phyloP scores from a whole-genome alignment of 805 yeast species.

The Candida xiaguanensis region DNA sequence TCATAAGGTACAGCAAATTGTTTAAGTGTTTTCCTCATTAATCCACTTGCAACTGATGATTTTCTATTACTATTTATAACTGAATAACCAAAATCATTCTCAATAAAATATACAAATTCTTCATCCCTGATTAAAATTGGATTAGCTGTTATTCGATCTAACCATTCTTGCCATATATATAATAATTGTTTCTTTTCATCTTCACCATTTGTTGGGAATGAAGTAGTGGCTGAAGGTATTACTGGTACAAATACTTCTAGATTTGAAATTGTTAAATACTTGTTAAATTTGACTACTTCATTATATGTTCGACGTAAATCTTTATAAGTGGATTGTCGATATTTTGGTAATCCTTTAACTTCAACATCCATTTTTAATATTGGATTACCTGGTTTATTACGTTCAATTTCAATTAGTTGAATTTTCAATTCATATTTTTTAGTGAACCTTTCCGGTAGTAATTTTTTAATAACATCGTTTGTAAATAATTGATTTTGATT shows the following conservation, averaged over 20 bases:
- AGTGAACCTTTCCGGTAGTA: slow-evolving; percentile 50
- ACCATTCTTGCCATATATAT: slow-evolving; percentile 76
- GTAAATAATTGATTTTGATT: slow-evolving; percentile 17
- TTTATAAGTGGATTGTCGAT: slow-evolving; percentile 63
- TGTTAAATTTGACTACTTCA: slow-evolving; percentile 74
- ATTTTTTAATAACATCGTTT: slow-evolving; percentile 39
- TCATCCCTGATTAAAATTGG: slow-evolving; percentile 85
- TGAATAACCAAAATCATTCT: slow-evolving; percentile 65
- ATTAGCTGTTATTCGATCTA: slow-evolving; percentile 64
- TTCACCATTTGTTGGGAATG: slow-evolving; percentile 79
- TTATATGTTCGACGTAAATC: slow-evolving; percentile 76
- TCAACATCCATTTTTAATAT: slow-evolving; percentile 62
- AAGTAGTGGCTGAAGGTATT: slow-evolving; percentile 68
- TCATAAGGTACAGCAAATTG: slow-evolving; percentile 92
- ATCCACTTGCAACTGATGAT: slow-evolving; percentile 71
- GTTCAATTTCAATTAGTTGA: slow-evolving; percentile 67
- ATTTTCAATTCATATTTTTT: slow-evolving; percentile 43
- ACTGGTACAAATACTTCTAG: slow-evolving; percentile 93
- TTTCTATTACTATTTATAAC: slow-evolving; percentile 58
- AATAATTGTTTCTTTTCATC: slow-evolving; percentile 66
- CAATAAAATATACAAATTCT: slow-evolving; percentile 81
- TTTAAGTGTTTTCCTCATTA: slow-evolving; percentile 83
- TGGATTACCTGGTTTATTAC: slow-evolving; percentile 73
- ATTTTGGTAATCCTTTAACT: slow-evolving; percentile 62
- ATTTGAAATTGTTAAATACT: slow-evolving; percentile 73